phyloP scores from a whole-genome alignment of 192 early-diverging fungal species.

The Coemansia sp. region DNA sequence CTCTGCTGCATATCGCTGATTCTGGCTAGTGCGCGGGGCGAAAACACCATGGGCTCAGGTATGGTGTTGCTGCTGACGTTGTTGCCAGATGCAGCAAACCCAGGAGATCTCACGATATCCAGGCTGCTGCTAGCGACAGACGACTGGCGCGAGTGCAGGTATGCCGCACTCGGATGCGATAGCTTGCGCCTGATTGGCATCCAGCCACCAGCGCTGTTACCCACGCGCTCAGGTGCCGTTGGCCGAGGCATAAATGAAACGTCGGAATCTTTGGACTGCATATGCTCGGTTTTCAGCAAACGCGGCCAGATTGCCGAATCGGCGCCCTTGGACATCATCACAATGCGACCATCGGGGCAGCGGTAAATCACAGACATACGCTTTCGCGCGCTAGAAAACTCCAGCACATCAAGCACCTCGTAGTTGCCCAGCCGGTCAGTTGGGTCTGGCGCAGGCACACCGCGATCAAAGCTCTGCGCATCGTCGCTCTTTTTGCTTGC shows the following conservation, averaged over 20 bases:
- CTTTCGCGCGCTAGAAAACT: slow-evolving; percentile 86
- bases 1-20: slow-evolving; percentile 1
- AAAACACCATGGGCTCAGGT: not conserved
- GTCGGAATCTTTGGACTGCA: slow-evolving; percentile 26
- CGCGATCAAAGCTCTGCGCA: slow-evolving; percentile 60
- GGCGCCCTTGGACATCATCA: slow-evolving; percentile 87
- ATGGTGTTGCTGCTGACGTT: not conserved
- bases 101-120: slow-evolving; percentile 1
- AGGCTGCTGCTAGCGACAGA: slow-evolving; percentile 35
- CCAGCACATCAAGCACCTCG: slow-evolving; percentile 71
- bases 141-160: slow-evolving; percentile 49
- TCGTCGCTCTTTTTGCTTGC: not conserved
- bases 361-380: slow-evolving; percentile 83
- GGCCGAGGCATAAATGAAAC: slow-evolving; percentile 35
- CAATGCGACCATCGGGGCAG: slow-evolving; percentile 71
- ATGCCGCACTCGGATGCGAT: slow-evolving; percentile 46
- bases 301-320: slow-evolving; percentile 83
- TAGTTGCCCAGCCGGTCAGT: slow-evolving; percentile 47
- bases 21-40: not conserved
- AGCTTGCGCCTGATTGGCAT: slow-evolving; percentile 27
- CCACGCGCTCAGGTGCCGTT: slow-evolving; percentile 7
- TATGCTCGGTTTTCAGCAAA: slow-evolving; percentile 24
- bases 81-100: not conserved
- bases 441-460: slow-evolving; percentile 42
- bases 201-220: not conserved